phyloP scores from a whole-genome alignment of 176 grass and related monocot genomes.

The Hordeum vulgare region DNA sequence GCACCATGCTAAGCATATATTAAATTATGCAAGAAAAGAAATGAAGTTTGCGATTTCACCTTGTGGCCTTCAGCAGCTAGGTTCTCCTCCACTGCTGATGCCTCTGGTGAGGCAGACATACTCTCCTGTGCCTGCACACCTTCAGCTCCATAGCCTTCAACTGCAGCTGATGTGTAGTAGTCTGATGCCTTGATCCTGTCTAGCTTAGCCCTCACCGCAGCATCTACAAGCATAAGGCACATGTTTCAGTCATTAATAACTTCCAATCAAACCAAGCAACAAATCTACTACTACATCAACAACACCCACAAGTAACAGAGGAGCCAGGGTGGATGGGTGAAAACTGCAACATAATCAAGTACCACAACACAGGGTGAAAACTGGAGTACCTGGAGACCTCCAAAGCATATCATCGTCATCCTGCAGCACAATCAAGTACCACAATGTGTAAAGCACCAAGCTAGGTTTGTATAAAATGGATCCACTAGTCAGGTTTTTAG shows the following conservation, averaged over 20 bases:
- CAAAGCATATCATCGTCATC: constrained; percentile 75
- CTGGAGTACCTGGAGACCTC: constrained; percentile 87
- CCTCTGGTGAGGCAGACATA: constrained; percentile 22
- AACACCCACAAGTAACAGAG: constrained; percentile 56
- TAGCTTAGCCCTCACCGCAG: constrained; percentile 72
- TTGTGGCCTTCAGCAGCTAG: constrained; percentile 19
- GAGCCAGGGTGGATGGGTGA: constrained; percentile 54
- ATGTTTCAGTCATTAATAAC: neutral
- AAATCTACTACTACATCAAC: neutral
- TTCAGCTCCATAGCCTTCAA: constrained; percentile 38
- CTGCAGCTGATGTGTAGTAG: constrained; percentile 71
- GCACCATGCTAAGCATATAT: neutral
- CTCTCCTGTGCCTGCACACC: constrained; percentile 28
- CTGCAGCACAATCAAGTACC: constrained; percentile 38
- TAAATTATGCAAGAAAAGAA: no score
- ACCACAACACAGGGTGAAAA: no score
- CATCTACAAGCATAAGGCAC: constrained; percentile 39
- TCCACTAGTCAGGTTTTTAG: no score
- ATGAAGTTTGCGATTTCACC: constrained; percentile 4
- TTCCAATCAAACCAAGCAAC: neutral
- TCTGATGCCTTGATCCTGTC: constrained; percentile 81
- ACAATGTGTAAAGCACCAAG: neutral
- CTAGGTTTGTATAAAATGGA: no score
- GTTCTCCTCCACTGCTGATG: constrained; percentile 18
- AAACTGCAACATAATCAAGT: no score